These are phyloP conservation scores for Wickerhamomyces xylosicus DNA, from an alignment of 805 yeast species.

Conservation along the genomic window DNA sequence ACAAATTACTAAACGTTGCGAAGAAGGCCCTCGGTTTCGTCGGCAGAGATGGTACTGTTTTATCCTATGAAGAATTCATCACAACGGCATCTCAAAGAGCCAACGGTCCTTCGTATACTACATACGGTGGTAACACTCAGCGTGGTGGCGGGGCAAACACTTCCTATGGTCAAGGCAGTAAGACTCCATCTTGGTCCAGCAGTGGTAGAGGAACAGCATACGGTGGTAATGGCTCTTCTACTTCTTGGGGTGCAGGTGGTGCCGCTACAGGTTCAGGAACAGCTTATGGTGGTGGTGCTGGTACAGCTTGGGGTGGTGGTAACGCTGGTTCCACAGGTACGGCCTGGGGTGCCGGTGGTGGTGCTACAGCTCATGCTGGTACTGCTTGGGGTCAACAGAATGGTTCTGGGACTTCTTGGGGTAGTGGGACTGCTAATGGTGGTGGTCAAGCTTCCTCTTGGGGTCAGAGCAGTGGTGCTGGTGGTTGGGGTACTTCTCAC, in stretches of 20 bases:
- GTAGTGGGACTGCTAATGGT: conserved; percentile 16
- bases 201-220: conserved; percentile 19
- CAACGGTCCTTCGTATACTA: conserved; percentile 9
- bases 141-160: conserved; percentile 18
- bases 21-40: conserved; percentile 70
- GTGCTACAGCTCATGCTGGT: conserved; percentile 17
- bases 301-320: conserved; percentile 33
- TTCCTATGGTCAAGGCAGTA: conserved; percentile 23
- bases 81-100: conserved; percentile 28
- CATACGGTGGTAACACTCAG: conserved; percentile 2
- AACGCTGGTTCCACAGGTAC: conserved; percentile 32
- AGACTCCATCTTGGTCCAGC: conserved; percentile 35
- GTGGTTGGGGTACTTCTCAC: conserved; percentile 2
- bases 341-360: conserved; percentile 25
- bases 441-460: not conserved
- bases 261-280: conserved; percentile 20
- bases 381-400: conserved; percentile 28
- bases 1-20: conserved; percentile 76
- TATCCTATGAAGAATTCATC: conserved; percentile 72
- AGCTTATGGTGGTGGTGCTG: conserved; percentile 33
- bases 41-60: conserved; percentile 55
- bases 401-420: conserved; percentile 10
- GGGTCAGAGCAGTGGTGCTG: not conserved
- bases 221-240: conserved; percentile 23
- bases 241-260: conserved; percentile 24